These are phyloP conservation scores for Euryodendron excelsum DNA, from an alignment of 148 eudicot species.

Conservation along the genomic window DNA sequence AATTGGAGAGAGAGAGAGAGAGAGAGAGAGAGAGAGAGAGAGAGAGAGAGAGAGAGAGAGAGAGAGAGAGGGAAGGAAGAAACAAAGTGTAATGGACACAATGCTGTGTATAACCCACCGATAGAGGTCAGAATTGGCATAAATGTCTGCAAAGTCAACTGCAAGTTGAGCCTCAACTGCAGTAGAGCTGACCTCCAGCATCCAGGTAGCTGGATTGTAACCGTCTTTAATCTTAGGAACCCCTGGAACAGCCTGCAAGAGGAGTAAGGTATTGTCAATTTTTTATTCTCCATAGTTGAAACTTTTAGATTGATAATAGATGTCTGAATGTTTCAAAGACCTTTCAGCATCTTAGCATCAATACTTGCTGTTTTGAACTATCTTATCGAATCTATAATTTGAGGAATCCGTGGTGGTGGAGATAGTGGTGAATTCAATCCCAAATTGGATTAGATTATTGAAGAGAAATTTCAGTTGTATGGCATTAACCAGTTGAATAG, in stretches of 20 bases:
- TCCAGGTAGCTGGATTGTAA: slow-evolving; percentile 26
- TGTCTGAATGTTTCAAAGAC: too few relatives aligned
- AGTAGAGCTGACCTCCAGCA: slow-evolving; percentile 20
- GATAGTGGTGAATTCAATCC: not conserved
- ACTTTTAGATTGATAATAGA: not conserved
- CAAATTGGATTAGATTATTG: not conserved
- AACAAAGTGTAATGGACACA: not conserved
- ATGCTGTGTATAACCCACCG: not conserved
- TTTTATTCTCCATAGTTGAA: not conserved
- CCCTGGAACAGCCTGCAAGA: slow-evolving; percentile 34
- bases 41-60: not conserved
- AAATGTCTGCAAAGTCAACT: slow-evolving; percentile 20
- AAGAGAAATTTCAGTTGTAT: not conserved
- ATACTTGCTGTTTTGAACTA: not conserved
- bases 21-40: not conserved
- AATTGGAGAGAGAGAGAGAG: not conserved
- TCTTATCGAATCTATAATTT: too few relatives aligned
- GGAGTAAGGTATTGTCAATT: not conserved
- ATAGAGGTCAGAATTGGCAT: slow-evolving; percentile 20
- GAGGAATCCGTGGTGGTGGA: not conserved
- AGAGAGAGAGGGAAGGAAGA: not conserved
- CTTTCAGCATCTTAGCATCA: not conserved
- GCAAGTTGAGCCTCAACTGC: slow-evolving; percentile 15
- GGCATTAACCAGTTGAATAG: not conserved
- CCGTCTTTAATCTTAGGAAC: slow-evolving; percentile 26